Evolutionary conservation across 2,329 filamentous ascomycete species (phyloP).

Genomic region (Diaporthe humulicola): DNA sequence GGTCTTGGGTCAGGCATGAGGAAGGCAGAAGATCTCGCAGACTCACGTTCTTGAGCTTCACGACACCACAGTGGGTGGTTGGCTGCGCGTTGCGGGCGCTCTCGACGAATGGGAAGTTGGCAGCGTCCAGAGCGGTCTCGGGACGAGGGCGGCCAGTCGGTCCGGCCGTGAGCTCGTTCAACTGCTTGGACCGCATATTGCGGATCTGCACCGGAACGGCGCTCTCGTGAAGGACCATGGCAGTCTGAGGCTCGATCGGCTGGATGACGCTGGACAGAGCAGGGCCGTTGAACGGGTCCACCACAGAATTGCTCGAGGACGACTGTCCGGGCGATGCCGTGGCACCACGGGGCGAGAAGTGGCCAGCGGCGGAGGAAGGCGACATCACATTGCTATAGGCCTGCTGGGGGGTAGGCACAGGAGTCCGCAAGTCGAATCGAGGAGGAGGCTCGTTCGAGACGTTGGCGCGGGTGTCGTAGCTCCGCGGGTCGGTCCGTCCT

Average conservation of each 20-base stretch:
- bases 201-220: slow-evolving; percentile 42
- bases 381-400: slow-evolving; percentile 10
- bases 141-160: slow-evolving; percentile 51
- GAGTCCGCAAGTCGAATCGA: slow-evolving; percentile 50
- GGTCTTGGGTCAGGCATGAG: neutral
- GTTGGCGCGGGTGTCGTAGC: slow-evolving; percentile 54
- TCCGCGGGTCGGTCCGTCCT: slow-evolving; percentile 55
- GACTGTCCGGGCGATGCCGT: neutral
- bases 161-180: slow-evolving; percentile 54
- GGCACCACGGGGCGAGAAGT: neutral
- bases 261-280: slow-evolving; percentile 34
- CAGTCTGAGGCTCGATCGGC: slow-evolving; percentile 28
- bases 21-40: neutral
- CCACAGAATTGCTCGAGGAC: neutral
- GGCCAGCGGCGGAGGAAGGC: neutral
- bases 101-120: slow-evolving; percentile 63
- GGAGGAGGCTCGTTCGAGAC: slow-evolving; percentile 51
- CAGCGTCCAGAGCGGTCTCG: slow-evolving; percentile 51
- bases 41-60: slow-evolving; percentile 66
- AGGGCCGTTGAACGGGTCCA: slow-evolving; percentile 39
- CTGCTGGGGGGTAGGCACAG: slow-evolving; percentile 13
- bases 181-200: slow-evolving; percentile 51
- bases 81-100: slow-evolving; percentile 47
- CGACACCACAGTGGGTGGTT: slow-evolving; percentile 55
- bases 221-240: slow-evolving; percentile 22